Base-by-base conservation (phyloP, 78 protist species). In the Dictyostelium intermedium region DNA sequence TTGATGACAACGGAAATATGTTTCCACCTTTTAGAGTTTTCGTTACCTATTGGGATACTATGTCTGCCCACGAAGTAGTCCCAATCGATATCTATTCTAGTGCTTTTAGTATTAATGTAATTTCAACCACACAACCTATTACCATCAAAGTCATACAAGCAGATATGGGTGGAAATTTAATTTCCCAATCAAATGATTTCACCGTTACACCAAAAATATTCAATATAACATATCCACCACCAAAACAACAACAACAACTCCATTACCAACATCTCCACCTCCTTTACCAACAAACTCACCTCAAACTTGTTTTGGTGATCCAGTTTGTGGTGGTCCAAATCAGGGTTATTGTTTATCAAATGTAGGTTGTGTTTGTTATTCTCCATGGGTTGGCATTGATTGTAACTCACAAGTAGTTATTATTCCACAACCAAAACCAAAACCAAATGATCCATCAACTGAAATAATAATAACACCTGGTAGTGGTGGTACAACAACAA, bases 401-500 rank as follows among this genome's bases (percentile, higher is more conserved):
- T 74, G 82, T 74, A 6, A 3, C 4, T 74, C 82, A 74, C 43
- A 74, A 20, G 41, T 74, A 6, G 20, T 74, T 1, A 20, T 74
- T 39, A 37, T 74, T 20, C 78, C 78, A 14, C 78, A 70, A 70
- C 82, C 82, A 74, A 23, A 60, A 23, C n/a, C 70, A 60, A 60
- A 60, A 0, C 30, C 70, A 23, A 60, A 5, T 23, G 27, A 60
- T 23, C 70, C 70, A 20, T 23, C 70, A 5, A 60, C 30, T 23
- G 70, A 56, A 56, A 56, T 7, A 23, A 60, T 60, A 23, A 20
- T n/a, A 23, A n/a, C 30, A 23, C 27, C 70, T 14, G 63, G 20
- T 13, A 13, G 3, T 13, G 23, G 4, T 39, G 4, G 4, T 39
- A 39, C 43, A 39, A 5, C 43, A 39, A 5, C 43, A n/a, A n/a